Evolutionary conservation across 495 filamentous ascomycete species (phyloP), one percentile per base, ranked within the genome.

Genomic region (Aspergillus kassunensis): DNA sequence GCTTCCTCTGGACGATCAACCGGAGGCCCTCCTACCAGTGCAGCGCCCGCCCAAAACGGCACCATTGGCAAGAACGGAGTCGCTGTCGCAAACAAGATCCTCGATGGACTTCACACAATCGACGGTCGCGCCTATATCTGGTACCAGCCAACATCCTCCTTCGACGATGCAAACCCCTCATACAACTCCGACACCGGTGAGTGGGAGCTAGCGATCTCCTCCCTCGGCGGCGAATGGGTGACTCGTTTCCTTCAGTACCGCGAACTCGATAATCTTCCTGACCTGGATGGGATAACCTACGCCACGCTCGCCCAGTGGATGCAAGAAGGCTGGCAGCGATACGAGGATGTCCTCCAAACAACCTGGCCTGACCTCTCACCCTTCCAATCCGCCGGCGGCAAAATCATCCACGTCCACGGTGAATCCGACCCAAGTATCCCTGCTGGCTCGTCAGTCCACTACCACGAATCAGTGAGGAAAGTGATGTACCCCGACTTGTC

Each of bases 321-420:
- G 57, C 29, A 60, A 13, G 29, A 20, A 8, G 58, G 54, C 11
- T 40, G 50, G 59, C 16, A 44, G 18, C 49, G 56, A 25, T 55
- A 63, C 41, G 47, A 23, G 10, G 53, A 54, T 15, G 50, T 48
- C 2, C 57, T 68, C 5, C 63, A 66, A 30, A 68, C 62, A 7
- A 65, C 60, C 8, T 76, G 67, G 68, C 75, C 77, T 9, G 77
- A 80, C 44, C 63, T 82, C 0, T 67, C 59, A 0, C 53, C 60
- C 1, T 80, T 75, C 54, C 63, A 74, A 24, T 24, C 60, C 0
- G 60, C 67, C 2, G 80, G 80, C 19, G 76, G 76, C 11, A 81
- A 81, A 56, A 53, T 82, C 25, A 45, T 80, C 5, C 74, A 74
- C 47, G 71, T 67, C 50, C 78, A 82, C 51, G 78, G 79, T 25